These are phyloP conservation scores for Hyphodiscus sp. DNA, from an alignment of 2,329 filamentous ascomycete species.

Conservation along the genomic window DNA sequence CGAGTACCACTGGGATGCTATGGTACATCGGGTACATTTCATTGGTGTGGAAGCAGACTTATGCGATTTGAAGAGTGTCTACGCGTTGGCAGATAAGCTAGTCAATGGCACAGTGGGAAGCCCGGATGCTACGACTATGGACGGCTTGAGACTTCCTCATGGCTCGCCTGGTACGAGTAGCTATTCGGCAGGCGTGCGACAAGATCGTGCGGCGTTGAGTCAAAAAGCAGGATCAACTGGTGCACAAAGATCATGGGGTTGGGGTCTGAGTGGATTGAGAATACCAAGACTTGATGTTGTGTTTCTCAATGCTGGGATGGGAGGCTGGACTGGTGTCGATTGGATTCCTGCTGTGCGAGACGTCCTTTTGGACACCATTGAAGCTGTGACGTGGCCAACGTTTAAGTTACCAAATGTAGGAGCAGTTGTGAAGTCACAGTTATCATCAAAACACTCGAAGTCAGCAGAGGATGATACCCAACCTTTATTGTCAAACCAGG, in stretches of 20 bases:
- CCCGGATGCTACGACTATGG: constrained; percentile 28
- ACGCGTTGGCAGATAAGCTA: constrained; percentile 25
- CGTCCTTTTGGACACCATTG: constrained; percentile 53
- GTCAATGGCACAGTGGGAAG: constrained; percentile 29
- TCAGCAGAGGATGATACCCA: constrained; percentile 23
- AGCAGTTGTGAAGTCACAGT: constrained; percentile 46
- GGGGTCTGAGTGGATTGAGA: constrained; percentile 35
- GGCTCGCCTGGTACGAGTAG: constrained; percentile 28
- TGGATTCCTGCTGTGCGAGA: constrained; percentile 53
- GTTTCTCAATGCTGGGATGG: constrained; percentile 82
- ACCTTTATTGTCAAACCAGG: constrained; percentile 15
- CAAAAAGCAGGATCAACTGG: constrained; percentile 46
- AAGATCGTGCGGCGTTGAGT: constrained; percentile 32
- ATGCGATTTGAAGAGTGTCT: constrained; percentile 48
- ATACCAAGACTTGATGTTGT: constrained; percentile 71
- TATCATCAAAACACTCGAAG: constrained; percentile 17
- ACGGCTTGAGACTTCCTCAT: constrained; percentile 26
- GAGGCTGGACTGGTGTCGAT: constrained; percentile 75
- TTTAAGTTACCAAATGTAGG: constrained; percentile 63
- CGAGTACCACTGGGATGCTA: constrained; percentile 40
- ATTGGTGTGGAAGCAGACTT: constrained; percentile 53
- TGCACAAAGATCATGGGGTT: constrained; percentile 37
- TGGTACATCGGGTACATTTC: constrained; percentile 49
- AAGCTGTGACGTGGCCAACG: constrained; percentile 67
- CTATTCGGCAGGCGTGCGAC: constrained; percentile 21